These are phyloP conservation scores for Colletotrichum chrysophilum DNA, from an alignment of 2,329 filamentous ascomycete genomes.

Conservation along the genomic window DNA sequence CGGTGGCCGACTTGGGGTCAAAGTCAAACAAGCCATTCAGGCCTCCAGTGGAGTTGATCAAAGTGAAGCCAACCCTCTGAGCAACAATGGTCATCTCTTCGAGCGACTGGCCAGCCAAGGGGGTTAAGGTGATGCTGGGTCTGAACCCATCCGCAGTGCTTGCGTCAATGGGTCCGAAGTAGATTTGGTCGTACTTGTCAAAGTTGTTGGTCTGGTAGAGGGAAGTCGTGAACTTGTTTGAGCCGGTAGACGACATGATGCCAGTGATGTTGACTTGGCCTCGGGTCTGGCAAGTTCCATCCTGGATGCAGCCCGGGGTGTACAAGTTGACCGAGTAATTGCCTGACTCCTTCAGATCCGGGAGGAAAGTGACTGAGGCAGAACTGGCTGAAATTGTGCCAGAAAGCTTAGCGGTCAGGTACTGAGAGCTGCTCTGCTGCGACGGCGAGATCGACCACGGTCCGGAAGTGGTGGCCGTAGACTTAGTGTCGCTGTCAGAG, in stretches of 20 bases:
- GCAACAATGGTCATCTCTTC: slow-evolving; percentile 81
- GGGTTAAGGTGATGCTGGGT: slow-evolving; percentile 79
- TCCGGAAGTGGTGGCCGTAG: slow-evolving; percentile 72
- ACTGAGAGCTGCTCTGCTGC: slow-evolving; percentile 73
- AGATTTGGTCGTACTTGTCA: slow-evolving; percentile 96
- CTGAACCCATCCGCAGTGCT: slow-evolving; percentile 71
- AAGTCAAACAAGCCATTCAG: slow-evolving; percentile 93
- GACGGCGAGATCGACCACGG: slow-evolving; percentile 76
- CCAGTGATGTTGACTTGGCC: slow-evolving; percentile 85
- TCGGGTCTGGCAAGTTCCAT: slow-evolving; percentile 76
- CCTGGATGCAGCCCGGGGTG: slow-evolving; percentile 87
- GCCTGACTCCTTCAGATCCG: slow-evolving; percentile 85
- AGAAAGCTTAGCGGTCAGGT: slow-evolving; percentile 72
- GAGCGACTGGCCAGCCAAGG: slow-evolving; percentile 66
- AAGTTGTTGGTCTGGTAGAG: slow-evolving; percentile 93
- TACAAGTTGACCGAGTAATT: slow-evolving; percentile 92
- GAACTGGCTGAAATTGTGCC: slow-evolving; percentile 60
- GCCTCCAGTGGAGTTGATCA: slow-evolving; percentile 76
- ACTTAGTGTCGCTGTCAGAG: slow-evolving; percentile 60
- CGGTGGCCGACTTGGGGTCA: slow-evolving; percentile 65
- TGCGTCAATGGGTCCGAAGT: slow-evolving; percentile 83
- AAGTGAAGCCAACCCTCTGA: slow-evolving; percentile 80
- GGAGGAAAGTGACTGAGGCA: slow-evolving; percentile 77
- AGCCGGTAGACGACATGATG: slow-evolving; percentile 60
- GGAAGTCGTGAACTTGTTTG: slow-evolving; percentile 59